phyloP scores from a whole-genome alignment of 768 basidiomycete genomes.

The Udeniomyces megalosporus region DNA sequence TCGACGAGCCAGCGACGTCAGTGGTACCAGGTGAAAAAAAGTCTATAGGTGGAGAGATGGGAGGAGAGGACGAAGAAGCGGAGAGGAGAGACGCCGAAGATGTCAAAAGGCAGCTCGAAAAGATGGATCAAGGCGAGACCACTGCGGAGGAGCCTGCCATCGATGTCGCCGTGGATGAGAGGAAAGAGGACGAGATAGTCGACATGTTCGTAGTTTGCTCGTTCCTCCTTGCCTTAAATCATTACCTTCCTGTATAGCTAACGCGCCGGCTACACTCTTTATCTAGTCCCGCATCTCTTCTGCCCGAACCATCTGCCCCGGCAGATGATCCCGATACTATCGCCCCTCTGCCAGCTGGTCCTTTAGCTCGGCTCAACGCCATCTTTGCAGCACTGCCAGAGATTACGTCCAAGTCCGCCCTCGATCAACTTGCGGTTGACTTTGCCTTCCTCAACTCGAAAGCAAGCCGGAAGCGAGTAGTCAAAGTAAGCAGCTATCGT shows the following conservation, averaged over 20 bases:
- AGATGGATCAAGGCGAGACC: background rate
- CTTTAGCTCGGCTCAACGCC: constrained; percentile 79
- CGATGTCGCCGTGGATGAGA: background rate
- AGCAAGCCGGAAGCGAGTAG: constrained; percentile 76
- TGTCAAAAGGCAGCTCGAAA: constrained; percentile 11
- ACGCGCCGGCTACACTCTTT: background rate
- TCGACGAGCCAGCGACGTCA: constrained; percentile 26
- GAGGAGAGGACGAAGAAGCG: constrained; percentile 20
- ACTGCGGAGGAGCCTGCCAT: constrained; percentile 3
- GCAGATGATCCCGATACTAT: constrained; percentile 18
- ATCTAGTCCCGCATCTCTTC: background rate
- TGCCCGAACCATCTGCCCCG: constrained; percentile 7
- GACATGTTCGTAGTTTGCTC: constrained; percentile 2
- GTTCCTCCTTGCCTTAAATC: constrained; percentile 36
- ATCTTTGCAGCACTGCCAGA: constrained; percentile 82
- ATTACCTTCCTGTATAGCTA: background rate
- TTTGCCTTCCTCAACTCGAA: constrained; percentile 96
- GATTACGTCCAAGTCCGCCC: constrained; percentile 71
- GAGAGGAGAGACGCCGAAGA: constrained; percentile 40
- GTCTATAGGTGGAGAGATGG: constrained; percentile 16
- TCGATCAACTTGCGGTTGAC: constrained; percentile 88
- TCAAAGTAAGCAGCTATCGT: constrained; percentile 42
- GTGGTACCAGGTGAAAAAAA: constrained; percentile 1
- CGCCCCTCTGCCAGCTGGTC: constrained; percentile 62
- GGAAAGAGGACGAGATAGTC: background rate